phyloP scores from a whole-genome alignment of 2,329 filamentous ascomycete genomes.

The Penicillium polonicum region DNA sequence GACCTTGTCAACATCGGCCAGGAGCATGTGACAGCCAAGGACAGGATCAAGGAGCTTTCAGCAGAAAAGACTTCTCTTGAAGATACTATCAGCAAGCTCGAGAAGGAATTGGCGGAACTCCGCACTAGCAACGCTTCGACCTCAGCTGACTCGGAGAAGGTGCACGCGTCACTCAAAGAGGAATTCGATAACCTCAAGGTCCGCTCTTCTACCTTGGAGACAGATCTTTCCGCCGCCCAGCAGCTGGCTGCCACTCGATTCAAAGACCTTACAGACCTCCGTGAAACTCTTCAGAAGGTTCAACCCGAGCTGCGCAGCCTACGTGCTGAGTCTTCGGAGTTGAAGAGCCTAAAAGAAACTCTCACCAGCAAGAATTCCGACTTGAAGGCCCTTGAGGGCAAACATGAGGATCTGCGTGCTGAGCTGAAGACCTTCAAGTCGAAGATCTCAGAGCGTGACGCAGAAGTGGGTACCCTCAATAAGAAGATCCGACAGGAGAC shows the following conservation, averaged over 20 bases:
- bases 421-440: conserved; percentile 71
- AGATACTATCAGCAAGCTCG: conserved; percentile 63
- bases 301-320: conserved; percentile 82
- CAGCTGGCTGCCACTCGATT: conserved; percentile 83
- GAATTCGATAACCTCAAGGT: conserved; percentile 71
- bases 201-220: conserved; percentile 69
- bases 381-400: conserved; percentile 73
- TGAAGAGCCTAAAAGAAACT: conserved; percentile 75
- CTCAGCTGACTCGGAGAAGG: conserved; percentile 51
- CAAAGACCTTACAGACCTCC: conserved; percentile 79
- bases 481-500: conserved; percentile 77
- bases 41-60: conserved; percentile 68
- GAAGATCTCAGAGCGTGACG: conserved; percentile 69
- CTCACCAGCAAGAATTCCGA: conserved; percentile 63
- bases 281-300: conserved; percentile 75
- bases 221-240: conserved; percentile 80
- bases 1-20: conserved; percentile 76
- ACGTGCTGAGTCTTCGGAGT: conserved; percentile 69
- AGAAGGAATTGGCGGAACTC: conserved; percentile 66
- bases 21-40: conserved; percentile 79
- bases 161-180: conserved; percentile 55
- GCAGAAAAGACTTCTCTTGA: conserved; percentile 67
- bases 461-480: conserved; percentile 72
- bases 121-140: conserved; percentile 49
- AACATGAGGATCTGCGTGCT: conserved; percentile 75